Base-by-base conservation (phyloP, 2,329 filamentous ascomycete genomes). In the Penicillium sp. region DNA sequence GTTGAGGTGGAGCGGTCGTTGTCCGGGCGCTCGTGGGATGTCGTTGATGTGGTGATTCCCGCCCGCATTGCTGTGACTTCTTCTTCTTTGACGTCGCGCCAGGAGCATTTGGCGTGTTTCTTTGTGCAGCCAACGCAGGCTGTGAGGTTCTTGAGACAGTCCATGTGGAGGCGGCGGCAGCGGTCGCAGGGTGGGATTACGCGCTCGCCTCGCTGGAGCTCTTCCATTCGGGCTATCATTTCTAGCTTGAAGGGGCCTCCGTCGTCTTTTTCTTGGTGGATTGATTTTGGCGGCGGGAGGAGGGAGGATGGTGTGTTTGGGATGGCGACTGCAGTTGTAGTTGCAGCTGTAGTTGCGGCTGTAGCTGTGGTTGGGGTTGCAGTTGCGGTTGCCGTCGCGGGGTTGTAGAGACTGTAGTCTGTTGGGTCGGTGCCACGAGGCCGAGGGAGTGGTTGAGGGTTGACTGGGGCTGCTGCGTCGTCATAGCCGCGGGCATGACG, bases 41-140 rank as follows among this genome's bases (percentile, higher is more conserved):
- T 40, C 12, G 54, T 49, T 8, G 47, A 19, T 9, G 48, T 19
- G 2, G 48, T 27, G 19, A 52, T 15, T 15, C 54, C 29, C 2
- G 54, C 55, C 50, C 64, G 73, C 25, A 59, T 54, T 21, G 73
- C 69, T 17, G 68, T 71, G 12, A 85, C 62, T 66, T 96, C 92
- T 3, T 89, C 87, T 33, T 90, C 86, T 17, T 85, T 86, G n/a
- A 94, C 85, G 45, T 89, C 86, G 64, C 87, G 89, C 91, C 91
- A 96, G 15, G 86, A 87, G 72, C 91, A 96, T 68, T 92, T 93
- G 21, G 90, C 90, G 71, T 96, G 91, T 72, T 95, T 95, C 72
- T 90, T 93, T 0, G 91, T 95, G 73, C 91, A 96, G 23, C 90
- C 91, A 73, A 89, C 86, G 69, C 92, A 96, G 9, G 91, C 90